A percentile compares a stretch with the other conserved stretches of the same genome.
Evolutionary conservation across 352 stramenopile species (phyloP).

Genomic region (Pythium aphanidermatum): DNA sequence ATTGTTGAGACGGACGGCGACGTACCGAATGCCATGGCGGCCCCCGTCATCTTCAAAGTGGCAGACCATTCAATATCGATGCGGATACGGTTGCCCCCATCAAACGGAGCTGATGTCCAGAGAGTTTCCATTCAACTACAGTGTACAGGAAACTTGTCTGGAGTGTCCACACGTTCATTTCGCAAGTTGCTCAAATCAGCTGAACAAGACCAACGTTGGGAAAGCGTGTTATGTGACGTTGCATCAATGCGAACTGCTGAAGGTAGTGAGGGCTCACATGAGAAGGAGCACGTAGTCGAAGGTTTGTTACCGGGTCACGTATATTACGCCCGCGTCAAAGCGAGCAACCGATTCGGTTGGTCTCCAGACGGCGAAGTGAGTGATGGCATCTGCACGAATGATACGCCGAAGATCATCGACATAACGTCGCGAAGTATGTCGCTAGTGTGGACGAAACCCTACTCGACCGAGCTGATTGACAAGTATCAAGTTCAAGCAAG

Average conservation of each 20-base stretch:
- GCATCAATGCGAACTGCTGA: slow-evolving; percentile 21
- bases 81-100: slow-evolving; percentile 28
- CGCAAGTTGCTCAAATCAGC: slow-evolving; percentile 28
- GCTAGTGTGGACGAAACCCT: slow-evolving; percentile 49
- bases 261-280: not conserved
- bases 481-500: slow-evolving; percentile 37
- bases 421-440: slow-evolving; percentile 23
- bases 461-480: slow-evolving; percentile 40
- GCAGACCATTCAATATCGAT: slow-evolving; percentile 36
- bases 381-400: slow-evolving; percentile 46
- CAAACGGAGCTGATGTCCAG: slow-evolving; percentile 31
- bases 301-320: slow-evolving; percentile 35
- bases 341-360: slow-evolving; percentile 41
- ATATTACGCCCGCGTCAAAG: slow-evolving; percentile 47
- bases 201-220: slow-evolving; percentile 28
- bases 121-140: slow-evolving; percentile 34
- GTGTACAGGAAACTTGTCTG: slow-evolving; percentile 28
- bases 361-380: slow-evolving; percentile 41
- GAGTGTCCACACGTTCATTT: slow-evolving; percentile 24
- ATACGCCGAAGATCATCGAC: slow-evolving; percentile 34
- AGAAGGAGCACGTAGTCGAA: slow-evolving; percentile 26
- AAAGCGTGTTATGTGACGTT: slow-evolving; percentile 25
- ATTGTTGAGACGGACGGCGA: slow-evolving; percentile 32
- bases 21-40: slow-evolving; percentile 32
- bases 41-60: slow-evolving; percentile 30